Evolutionary conservation across 495 filamentous ascomycete species (phyloP).

Genomic region (Penicillium chermesinum): DNA sequence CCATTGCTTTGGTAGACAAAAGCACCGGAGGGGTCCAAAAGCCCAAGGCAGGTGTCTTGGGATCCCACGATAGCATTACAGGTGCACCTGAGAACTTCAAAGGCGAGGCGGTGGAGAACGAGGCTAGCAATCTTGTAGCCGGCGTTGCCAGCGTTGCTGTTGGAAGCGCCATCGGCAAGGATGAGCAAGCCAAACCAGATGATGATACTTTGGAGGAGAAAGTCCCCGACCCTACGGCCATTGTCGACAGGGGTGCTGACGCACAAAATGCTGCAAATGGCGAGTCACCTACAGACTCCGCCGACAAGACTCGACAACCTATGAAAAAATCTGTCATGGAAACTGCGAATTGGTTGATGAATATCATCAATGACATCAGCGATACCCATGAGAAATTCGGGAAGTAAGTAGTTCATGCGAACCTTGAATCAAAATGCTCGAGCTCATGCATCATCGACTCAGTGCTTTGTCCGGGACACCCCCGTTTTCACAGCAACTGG

Average conservation of each 20-base stretch:
- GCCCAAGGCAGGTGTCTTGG: slow-evolving; percentile 68
- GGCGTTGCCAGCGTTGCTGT: slow-evolving; percentile 69
- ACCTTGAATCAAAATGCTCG: neutral
- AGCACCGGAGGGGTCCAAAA: slow-evolving; percentile 67
- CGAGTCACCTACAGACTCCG: slow-evolving; percentile 35
- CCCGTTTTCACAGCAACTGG: slow-evolving; percentile 62
- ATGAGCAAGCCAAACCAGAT: slow-evolving; percentile 49
- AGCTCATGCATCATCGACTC: neutral
- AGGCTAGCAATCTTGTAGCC: slow-evolving; percentile 75
- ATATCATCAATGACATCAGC: slow-evolving; percentile 62
- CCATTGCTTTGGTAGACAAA: slow-evolving; percentile 63
- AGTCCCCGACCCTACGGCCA: slow-evolving; percentile 59
- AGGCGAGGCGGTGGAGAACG: slow-evolving; percentile 80
- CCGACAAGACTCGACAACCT: slow-evolving; percentile 78
- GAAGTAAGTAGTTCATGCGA: slow-evolving; percentile 48
- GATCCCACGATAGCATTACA: slow-evolving; percentile 69
- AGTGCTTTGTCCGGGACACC: slow-evolving; percentile 69
- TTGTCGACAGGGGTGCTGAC: slow-evolving; percentile 48
- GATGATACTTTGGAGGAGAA: slow-evolving; percentile 37
- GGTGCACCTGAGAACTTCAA: slow-evolving; percentile 79
- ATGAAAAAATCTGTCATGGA: slow-evolving; percentile 74
- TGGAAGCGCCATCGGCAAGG: slow-evolving; percentile 68
- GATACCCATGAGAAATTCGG: slow-evolving; percentile 77
- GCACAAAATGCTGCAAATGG: slow-evolving; percentile 54
- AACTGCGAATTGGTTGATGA: slow-evolving; percentile 70